phyloP scores from a whole-genome alignment of 106 monocot species.

The Dendrobium officinale region DNA sequence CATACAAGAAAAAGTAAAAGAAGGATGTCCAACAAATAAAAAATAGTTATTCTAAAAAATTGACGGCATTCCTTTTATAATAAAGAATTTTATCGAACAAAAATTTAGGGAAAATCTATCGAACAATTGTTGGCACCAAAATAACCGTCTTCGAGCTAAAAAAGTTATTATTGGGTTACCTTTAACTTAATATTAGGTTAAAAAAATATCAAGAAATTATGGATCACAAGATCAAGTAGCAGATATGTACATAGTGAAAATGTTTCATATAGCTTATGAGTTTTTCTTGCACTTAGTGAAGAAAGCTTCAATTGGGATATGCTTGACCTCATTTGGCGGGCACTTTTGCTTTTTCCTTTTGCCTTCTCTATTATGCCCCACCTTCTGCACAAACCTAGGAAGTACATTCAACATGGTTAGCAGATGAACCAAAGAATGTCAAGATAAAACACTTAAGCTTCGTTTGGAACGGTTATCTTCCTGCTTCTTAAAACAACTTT shows the following conservation, averaged over 20 bases:
- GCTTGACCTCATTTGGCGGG: conserved; percentile 27
- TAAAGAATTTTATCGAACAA: too few relatives aligned
- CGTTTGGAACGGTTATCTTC: too few relatives aligned
- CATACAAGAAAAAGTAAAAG: too few relatives aligned
- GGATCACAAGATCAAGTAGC: neutral
- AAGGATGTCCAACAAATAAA: too few relatives aligned
- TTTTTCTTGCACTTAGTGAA: conserved; percentile 41
- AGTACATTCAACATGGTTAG: neutral
- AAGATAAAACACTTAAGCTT: neutral
- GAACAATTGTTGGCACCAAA: too few relatives aligned
- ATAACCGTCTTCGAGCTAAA: neutral
- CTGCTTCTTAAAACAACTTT: too few relatives aligned
- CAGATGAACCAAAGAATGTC: neutral
- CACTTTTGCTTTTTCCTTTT: conserved; percentile 48
- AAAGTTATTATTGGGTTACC: neutral
- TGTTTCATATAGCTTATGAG: conserved; percentile 3
- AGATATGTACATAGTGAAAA: neutral
- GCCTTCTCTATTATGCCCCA: conserved; percentile 5
- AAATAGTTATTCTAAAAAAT: too few relatives aligned
- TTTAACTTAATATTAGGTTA: neutral
- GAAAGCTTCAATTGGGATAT: conserved; percentile 72
- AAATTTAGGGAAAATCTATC: too few relatives aligned
- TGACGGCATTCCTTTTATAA: too few relatives aligned
- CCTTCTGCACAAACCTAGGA: conserved; percentile 22
- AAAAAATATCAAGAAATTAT: neutral